Conservation (phyloP, 164 flowering plant genomes). For the Annona squamosa region DNA sequence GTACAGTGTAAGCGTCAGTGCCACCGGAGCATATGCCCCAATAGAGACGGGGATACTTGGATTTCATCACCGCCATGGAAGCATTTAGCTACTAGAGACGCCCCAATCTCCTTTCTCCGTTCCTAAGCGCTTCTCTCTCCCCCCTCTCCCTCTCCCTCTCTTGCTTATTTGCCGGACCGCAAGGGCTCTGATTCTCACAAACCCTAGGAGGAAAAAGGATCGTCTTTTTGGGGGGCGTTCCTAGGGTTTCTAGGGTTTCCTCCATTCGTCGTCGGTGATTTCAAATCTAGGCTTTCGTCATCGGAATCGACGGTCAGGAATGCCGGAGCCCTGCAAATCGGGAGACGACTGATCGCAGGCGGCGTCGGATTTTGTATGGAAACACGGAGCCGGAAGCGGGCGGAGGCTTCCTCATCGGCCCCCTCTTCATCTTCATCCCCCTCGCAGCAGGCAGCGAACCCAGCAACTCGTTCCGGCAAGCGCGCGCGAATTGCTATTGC, state of each 20-base stretch:
- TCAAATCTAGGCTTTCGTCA: not conserved
- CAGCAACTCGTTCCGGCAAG: constrained; percentile 61
- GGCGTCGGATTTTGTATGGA: constrained; percentile 77
- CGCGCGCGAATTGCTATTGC: constrained; percentile 48
- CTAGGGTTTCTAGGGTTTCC: not conserved
- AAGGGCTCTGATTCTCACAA: not conserved
- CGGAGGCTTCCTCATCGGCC: constrained; percentile 99
- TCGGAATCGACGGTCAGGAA: not conserved
- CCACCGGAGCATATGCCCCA: not conserved
- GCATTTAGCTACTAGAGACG: not conserved
- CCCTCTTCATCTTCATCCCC: constrained; percentile 35
- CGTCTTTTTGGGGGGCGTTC: not conserved
- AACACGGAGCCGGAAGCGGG: constrained; percentile 99
- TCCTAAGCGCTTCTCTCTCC: not conserved
- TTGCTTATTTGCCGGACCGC: not conserved
- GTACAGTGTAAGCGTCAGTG: not conserved
- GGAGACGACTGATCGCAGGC: constrained; percentile 1
- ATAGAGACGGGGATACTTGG: not conserved
- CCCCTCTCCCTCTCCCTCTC: not conserved
- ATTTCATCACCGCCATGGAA: not conserved
- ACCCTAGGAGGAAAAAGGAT: not conserved
- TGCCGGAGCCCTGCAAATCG: not conserved
- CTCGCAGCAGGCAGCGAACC: constrained; percentile 14
- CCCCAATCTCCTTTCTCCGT: not conserved
- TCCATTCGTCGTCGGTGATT: not conserved